Percentiles rank a stretch among this genome's conserved stretches.
Evolutionary conservation across 2,329 filamentous ascomycete genomes (phyloP).

Genomic region (Sporothrix curviconia): DNA sequence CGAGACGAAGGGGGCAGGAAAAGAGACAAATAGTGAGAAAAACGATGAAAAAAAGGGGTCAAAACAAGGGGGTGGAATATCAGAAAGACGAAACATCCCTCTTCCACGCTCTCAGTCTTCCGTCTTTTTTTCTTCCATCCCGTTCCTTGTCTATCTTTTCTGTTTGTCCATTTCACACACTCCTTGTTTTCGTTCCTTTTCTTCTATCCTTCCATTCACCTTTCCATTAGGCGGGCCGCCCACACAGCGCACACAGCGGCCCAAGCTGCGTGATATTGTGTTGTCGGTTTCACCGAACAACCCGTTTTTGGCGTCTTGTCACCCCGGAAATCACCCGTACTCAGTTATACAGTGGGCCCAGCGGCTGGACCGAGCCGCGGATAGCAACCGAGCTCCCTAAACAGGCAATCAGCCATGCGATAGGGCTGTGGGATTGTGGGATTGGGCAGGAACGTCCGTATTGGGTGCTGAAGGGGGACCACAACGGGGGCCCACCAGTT

Average conservation of each 20-base stretch:
- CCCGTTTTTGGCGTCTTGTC: not conserved
- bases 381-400: conserved; percentile 12
- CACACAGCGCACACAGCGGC: conserved; percentile 7
- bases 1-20: not conserved
- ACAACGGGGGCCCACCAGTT: not conserved
- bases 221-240: not conserved
- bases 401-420: conserved; percentile 10
- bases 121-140: conserved; percentile 13
- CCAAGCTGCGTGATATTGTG: conserved; percentile 6
- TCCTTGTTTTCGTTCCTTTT: not conserved
- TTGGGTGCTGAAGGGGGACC: not conserved
- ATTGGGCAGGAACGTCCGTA: conserved; percentile 6
- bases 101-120: not conserved
- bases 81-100: too few relatives aligned
- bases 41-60: not conserved
- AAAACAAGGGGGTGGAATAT: conserved; percentile 10
- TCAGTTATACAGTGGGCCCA: not conserved
- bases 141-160: not conserved
- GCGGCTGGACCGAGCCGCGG: not conserved
- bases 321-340: conserved; percentile 1
- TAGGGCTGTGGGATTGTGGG: not conserved
- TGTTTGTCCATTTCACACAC: not conserved
- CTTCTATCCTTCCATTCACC: not conserved
- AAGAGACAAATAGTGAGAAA: not conserved
- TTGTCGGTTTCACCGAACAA: conserved; percentile 2